Conservation (phyloP, 2,329 filamentous ascomycete species). For the Myrmaecium sp. region DNA sequence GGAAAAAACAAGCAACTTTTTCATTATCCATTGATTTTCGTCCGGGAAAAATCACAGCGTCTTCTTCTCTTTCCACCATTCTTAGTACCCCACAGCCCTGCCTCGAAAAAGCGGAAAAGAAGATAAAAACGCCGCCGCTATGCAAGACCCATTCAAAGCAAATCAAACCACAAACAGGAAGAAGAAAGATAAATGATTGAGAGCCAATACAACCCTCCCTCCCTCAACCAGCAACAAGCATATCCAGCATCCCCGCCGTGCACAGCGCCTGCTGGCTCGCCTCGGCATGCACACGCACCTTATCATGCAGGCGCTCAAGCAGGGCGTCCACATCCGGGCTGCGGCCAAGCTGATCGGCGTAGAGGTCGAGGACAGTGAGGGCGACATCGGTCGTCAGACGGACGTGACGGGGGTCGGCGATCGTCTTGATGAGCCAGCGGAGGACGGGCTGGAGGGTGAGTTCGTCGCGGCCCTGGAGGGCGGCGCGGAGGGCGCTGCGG, state of each 20-base stretch:
- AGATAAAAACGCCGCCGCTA: slow-evolving; percentile 19
- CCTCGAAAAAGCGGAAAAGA: not conserved
- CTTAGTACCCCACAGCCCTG: too few relatives aligned
- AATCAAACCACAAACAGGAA: not conserved
- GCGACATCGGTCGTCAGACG: slow-evolving; percentile 68
- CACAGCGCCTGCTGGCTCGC: slow-evolving; percentile 67
- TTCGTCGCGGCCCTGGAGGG: slow-evolving; percentile 69
- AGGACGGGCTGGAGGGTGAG: slow-evolving; percentile 65
- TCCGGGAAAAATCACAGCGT: not conserved
- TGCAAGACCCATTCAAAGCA: slow-evolving; percentile 10
- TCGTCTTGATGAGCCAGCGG: slow-evolving; percentile 64
- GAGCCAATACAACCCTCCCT: slow-evolving; percentile 2
- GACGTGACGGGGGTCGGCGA: slow-evolving; percentile 69
- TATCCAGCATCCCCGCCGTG: slow-evolving; percentile 78
- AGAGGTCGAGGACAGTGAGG: slow-evolving; percentile 70
- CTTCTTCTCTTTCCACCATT: too few relatives aligned
- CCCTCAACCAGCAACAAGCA: slow-evolving; percentile 39
- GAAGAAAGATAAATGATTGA: slow-evolving; percentile 3
- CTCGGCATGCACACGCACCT: slow-evolving; percentile 64
- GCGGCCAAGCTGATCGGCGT: slow-evolving; percentile 60
- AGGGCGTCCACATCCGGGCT: slow-evolving; percentile 55
- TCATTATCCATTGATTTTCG: slow-evolving; percentile 1
- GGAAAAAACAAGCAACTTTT: not conserved
- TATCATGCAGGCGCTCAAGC: slow-evolving; percentile 50
- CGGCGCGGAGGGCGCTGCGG: slow-evolving; percentile 65